Evolutionary conservation across 495 filamentous ascomycete species (phyloP).

Genomic region (Penicillium cinerascens): DNA sequence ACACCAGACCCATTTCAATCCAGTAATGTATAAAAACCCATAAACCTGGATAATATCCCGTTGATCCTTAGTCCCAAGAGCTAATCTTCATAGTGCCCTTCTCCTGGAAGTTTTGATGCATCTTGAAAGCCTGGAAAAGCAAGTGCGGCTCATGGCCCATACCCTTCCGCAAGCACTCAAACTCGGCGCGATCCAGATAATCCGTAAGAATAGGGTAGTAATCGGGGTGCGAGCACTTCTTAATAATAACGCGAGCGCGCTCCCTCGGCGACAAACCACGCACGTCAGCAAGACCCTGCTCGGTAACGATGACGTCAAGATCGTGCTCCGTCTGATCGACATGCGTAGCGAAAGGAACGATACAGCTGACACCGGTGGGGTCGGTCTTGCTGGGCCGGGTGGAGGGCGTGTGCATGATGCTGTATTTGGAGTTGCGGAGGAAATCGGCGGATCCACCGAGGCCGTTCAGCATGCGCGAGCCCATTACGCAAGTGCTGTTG

Average conservation of each 20-base stretch:
- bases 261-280: conserved; percentile 77
- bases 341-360: conserved; percentile 91
- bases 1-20: too few species aligned
- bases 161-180: conserved; percentile 80
- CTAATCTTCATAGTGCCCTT: conserved; percentile 81
- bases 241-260: conserved; percentile 80
- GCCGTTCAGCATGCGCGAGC: conserved; percentile 87
- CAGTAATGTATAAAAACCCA: not conserved
- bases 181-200: conserved; percentile 85
- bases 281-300: conserved; percentile 84
- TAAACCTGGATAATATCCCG: too few species aligned
- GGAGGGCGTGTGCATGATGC: conserved; percentile 89
- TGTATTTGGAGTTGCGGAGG: conserved; percentile 78
- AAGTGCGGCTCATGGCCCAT: conserved; percentile 89
- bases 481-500: conserved; percentile 89
- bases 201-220: conserved; percentile 79
- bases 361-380: conserved; percentile 78
- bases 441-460: conserved; percentile 88
- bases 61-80: conserved; percentile 53
- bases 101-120: conserved; percentile 78
- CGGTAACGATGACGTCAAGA: conserved; percentile 82
- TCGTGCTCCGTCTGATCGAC: conserved; percentile 93
- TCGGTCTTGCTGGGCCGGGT: conserved; percentile 79
- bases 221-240: conserved; percentile 83
- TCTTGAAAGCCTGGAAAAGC: conserved; percentile 79